phyloP scores from a whole-genome alignment of 805 yeast species.

The Sporopachydermia quercuum region DNA sequence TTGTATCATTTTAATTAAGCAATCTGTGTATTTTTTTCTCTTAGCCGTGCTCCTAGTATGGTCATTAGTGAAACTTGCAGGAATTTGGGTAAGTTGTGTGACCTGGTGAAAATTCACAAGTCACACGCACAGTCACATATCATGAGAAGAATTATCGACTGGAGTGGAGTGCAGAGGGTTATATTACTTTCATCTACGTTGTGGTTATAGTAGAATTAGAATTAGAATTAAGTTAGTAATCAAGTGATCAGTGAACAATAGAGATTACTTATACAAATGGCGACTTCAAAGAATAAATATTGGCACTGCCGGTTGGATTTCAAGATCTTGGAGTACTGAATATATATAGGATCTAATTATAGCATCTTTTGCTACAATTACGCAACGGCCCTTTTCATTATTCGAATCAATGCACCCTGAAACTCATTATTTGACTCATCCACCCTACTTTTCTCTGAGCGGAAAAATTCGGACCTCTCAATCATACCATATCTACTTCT shows the following conservation, averaged over 20 bases:
- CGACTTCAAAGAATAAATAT: constrained; percentile 1
- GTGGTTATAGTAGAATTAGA: constrained; percentile 1
- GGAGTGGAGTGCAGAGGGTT: constrained; percentile 1
- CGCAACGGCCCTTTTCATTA: constrained; percentile 1
- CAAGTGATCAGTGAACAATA: constrained; percentile 1
- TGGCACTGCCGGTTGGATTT: constrained; percentile 1
- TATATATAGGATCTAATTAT: not conserved
- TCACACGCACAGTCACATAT: constrained; percentile 1
- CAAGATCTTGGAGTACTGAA: constrained; percentile 1
- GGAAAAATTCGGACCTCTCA: constrained; percentile 1
- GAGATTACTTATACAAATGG: not conserved
- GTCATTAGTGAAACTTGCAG: not conserved
- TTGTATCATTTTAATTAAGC: constrained; percentile 1
- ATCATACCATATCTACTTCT: constrained; percentile 1
- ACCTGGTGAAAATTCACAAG: constrained; percentile 1
- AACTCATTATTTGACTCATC: not conserved
- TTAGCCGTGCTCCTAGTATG: constrained; percentile 1
- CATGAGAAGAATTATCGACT: constrained; percentile 1
- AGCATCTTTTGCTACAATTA: not conserved
- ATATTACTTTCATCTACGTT: not conserved
- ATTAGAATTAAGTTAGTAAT: not conserved
- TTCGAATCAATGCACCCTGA: constrained; percentile 1
- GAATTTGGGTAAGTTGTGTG: constrained; percentile 1
- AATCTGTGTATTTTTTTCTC: not conserved
- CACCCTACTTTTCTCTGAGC: constrained; percentile 1